Evolutionary conservation across 805 yeast genomes (phyloP).

Genomic region (Candida caryicola): DNA sequence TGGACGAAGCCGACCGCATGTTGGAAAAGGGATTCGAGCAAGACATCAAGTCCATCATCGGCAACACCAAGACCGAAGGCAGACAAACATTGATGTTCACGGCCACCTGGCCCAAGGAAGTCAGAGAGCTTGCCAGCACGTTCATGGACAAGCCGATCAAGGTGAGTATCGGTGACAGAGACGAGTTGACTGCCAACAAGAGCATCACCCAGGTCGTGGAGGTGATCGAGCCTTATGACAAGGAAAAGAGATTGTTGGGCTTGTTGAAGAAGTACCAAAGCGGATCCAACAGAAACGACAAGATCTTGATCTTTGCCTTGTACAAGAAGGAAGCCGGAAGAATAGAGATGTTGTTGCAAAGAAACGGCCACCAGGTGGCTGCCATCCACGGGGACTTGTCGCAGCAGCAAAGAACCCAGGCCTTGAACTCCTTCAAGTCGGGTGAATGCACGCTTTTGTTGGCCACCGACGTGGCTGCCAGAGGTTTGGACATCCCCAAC

Average conservation of each 20-base stretch:
- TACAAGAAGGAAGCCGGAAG: constrained; percentile 96
- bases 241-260: constrained; percentile 73
- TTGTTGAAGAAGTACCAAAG: constrained; percentile 72
- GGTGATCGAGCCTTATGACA: constrained; percentile 72
- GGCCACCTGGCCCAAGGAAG: constrained; percentile 99
- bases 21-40: constrained; percentile 97
- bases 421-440: constrained; percentile 78
- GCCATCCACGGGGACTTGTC: constrained; percentile 96
- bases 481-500: constrained; percentile 97
- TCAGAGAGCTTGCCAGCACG: constrained; percentile 82
- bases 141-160: constrained; percentile 86
- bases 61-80: constrained; percentile 44
- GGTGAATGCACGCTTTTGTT: constrained; percentile 75
- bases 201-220: constrained; percentile 92
- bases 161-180: constrained; percentile 90
- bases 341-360: constrained; percentile 70
- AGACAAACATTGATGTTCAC: constrained; percentile 98
- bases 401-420: constrained; percentile 87
- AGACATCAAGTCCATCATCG: constrained; percentile 83
- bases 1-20: constrained; percentile 99
- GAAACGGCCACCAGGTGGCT: constrained; percentile 77
- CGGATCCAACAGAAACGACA: constrained; percentile 65
- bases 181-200: constrained; percentile 91
- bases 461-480: constrained; percentile 98
- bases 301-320: constrained; percentile 86